Base-by-base conservation (phyloP, 1,139 yeast genomes). In the Yamadazyma mexicana region DNA sequence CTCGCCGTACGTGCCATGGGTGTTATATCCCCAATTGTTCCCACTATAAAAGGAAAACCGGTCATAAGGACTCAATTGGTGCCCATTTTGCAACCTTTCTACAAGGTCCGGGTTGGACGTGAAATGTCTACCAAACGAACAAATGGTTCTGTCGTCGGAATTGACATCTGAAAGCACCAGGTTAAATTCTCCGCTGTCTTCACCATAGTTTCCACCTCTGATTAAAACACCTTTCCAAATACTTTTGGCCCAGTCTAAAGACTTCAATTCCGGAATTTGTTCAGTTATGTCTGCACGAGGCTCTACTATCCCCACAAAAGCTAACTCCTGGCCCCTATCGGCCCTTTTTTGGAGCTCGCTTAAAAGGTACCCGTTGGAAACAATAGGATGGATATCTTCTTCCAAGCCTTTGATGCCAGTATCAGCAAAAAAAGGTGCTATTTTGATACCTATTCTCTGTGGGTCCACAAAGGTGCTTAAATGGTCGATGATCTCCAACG, bases 401-500 rank as follows among this genome's bases (percentile, higher is more conserved):
- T 52, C 54, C 17, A 64, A 65, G 43, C 66, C 69, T 61, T 56
- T 65, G 46, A 67, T 60, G 22, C 69, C 75, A 48, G 65, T 71
- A 52, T 64, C 62, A 4, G 50, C 50, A 16, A 70, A 63, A 65
- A 74, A 80, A 26, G 91, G 91, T 8, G 87, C 79, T n/a, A 84
- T 54, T 56, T 88, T 72, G 40, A 82, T 58, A 17, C 77, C 85
- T 23, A 79, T 64, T 45, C 65, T 72, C 11, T 70, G 68, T 15
- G 77, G 72, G 22, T 87, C 88, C 44, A 83, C 58, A 12, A 47
- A 35, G 6, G 64, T 75, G 32, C 62, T 55, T 10, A 77, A 54
- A 11, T 75, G 77, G 48, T 80, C 86, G 33, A 83, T 58, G 15
- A 80, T 64, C 52, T 81, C 83, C 30, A 83, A 62, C 10, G 71